Percentiles rank a stretch among this genome's conserved stretches.
Evolutionary conservation across 768 basidiomycete genomes (phyloP).

Genomic region (Podaxis carcinomalis): DNA sequence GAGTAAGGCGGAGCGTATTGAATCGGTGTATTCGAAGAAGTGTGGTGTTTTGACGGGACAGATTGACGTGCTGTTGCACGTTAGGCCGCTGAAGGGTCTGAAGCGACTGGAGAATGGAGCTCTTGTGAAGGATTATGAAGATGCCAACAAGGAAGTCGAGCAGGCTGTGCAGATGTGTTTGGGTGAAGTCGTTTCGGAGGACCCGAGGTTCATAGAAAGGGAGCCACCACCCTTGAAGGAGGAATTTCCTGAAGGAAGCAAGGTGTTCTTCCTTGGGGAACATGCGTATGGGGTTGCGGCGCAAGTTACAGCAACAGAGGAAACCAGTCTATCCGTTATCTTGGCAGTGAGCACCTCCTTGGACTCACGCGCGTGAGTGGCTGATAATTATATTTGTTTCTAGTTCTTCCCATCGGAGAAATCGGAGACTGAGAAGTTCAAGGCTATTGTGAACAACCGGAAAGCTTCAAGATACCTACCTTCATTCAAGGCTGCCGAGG

Average conservation of each 20-base stretch:
- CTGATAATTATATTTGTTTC: not conserved
- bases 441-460: constrained; percentile 53
- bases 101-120: constrained; percentile 87
- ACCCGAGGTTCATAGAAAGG: constrained; percentile 81
- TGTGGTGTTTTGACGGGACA: constrained; percentile 81
- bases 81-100: constrained; percentile 91
- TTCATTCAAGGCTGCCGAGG: constrained; percentile 73
- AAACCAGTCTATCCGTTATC: constrained; percentile 70
- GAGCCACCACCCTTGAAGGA: constrained; percentile 77
- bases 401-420: constrained; percentile 89
- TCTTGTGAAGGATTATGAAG: constrained; percentile 93
- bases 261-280: constrained; percentile 94
- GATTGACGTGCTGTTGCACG: constrained; percentile 79
- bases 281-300: constrained; percentile 96
- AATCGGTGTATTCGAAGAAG: constrained; percentile 83
- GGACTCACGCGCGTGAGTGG: not conserved
- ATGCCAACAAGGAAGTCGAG: constrained; percentile 73
- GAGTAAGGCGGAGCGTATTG: constrained; percentile 75
- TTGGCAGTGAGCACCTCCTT: constrained; percentile 61
- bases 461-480: constrained; percentile 63
- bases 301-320: constrained; percentile 72
- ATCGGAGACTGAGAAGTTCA: constrained; percentile 76
- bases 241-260: constrained; percentile 87
- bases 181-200: constrained; percentile 77
- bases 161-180: constrained; percentile 87